Base-by-base conservation (phyloP, 164 flowering plant species). In the Sextonia rubra region DNA sequence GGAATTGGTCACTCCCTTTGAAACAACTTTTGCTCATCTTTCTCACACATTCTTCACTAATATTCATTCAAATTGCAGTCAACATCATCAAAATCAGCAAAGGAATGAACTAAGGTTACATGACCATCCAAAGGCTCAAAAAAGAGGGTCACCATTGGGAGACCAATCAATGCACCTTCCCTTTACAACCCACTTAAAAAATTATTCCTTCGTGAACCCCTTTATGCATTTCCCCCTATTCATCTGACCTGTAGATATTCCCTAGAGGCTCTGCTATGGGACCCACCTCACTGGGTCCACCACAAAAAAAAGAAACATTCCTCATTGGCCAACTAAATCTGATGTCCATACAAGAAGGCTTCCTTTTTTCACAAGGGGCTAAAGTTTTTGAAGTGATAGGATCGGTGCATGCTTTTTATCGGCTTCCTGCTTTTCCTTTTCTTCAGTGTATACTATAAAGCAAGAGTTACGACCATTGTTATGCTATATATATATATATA, bases 341-440 rank as follows among this genome's bases (percentile, higher is more conserved):
- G 52, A 30, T 69, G 30, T 69, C 20, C 58, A 49, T 27, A 49
- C 37, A 49, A 52, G 60, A 69, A 48, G 27, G 15, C 71, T 69
- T 58, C 48, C 49, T 27, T 52, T 20, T 52, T 52, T 52, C 58
- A 52, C 58, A 11, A 52, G 58, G 58, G 58, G 58, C 64, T 61
- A 61, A 61, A 61, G 64, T 61, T 23, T 61, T 29, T 25, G 24
- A 29, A 64, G 67, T 27, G 67, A 4, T 27, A 27, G 65, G n/a
- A 29, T 15, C 52, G 27, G 55, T 71, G 66, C 66, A 23, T 44
- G 66, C 73, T 71, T 71, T 71, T 47, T 58, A 70, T 30, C 56
- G 24, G 71, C 9, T 62, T 14, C 71, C 23, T 56, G 72, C 72
- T 60, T 60, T 71, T 17, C 29, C 56, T 71, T 15, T 24, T 63